These are phyloP conservation scores for Annulohypoxylon maeteangense DNA, from an alignment of 495 filamentous ascomycete species.

Conservation along the genomic window DNA sequence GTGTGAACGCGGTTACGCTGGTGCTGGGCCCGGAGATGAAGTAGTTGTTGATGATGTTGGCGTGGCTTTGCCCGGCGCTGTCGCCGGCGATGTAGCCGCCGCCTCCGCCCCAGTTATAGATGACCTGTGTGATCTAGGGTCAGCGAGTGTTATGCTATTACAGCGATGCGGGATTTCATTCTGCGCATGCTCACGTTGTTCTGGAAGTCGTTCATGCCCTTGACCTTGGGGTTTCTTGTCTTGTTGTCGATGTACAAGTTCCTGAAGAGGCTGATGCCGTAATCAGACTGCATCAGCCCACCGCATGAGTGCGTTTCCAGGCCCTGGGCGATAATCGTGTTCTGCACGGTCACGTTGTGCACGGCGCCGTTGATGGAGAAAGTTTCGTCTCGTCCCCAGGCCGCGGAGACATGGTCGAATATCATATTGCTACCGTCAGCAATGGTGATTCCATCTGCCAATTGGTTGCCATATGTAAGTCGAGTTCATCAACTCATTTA, in stretches of 20 bases:
- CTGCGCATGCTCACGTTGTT: slow-evolving; percentile 33
- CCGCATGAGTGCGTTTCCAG: slow-evolving; percentile 50
- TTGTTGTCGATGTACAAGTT: slow-evolving; percentile 58
- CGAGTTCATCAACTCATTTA: not conserved
- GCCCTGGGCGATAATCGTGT: slow-evolving; percentile 57
- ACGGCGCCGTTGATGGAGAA: slow-evolving; percentile 52
- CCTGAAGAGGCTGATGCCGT: slow-evolving; percentile 47
- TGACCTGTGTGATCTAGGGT: slow-evolving; percentile 30
- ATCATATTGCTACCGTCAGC: slow-evolving; percentile 53
- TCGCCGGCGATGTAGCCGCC: slow-evolving; percentile 53
- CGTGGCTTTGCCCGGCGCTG: slow-evolving; percentile 48
- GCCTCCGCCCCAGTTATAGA: slow-evolving; percentile 55
- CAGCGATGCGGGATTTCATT: not conserved
- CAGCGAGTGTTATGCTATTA: not conserved
- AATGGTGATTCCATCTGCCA: slow-evolving; percentile 50
- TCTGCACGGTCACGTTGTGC: slow-evolving; percentile 53
- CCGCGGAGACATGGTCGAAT: slow-evolving; percentile 53
- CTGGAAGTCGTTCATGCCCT: slow-evolving; percentile 46
- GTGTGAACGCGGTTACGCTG: slow-evolving; percentile 49
- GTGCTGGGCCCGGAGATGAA: slow-evolving; percentile 57
- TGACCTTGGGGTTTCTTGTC: slow-evolving; percentile 47
- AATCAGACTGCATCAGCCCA: slow-evolving; percentile 46
- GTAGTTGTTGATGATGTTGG: slow-evolving; percentile 57
- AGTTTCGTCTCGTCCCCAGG: slow-evolving; percentile 52
- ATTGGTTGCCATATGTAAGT: not conserved